Base-by-base conservation (phyloP, 352 stramenopile genomes). In the Pythium biforme region DNA sequence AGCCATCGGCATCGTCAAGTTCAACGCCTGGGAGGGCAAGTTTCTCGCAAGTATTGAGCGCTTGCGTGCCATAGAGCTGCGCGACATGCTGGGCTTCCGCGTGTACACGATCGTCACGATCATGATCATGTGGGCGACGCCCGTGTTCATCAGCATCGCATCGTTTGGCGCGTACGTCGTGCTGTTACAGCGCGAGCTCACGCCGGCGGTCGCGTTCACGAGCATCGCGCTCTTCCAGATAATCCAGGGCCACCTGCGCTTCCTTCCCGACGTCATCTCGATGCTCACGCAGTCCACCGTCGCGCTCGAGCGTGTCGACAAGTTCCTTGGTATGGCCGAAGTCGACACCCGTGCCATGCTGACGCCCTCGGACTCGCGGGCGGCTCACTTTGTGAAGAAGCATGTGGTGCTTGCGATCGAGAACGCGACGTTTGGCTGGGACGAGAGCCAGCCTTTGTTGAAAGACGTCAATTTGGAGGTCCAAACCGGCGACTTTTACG, bases 1-100 rank as follows among this genome's bases (percentile, higher is more conserved):
- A 29, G 72, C 74, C 10, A 96, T 97, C 61, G 74, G 83, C 26
- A 89, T 97, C 55, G 85, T 98, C 74, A 98, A 98, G 72, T 90
- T 96, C 55, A 97, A 97, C 72, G 86, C 86, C 2, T 97, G 87
- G 88, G 91, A 98, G 55, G 51, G 76, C 26, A 78, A 82, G 4
- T 92, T 97, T 69, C 72, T 74, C 17, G 81, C 83, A 45, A 76
- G 89, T 11, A 83, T 86, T 26, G 60, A 62, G 2, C 47, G 59
- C 23, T 41, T 59, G 3, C 66, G 76, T 4, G 39, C 57, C 19
- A 54, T n/a, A n/a, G 76, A 83, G 45, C 27, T 83, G 22, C 20
- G 64, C 1, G 51, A 72, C 29, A 27, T 85, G 49, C 59, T 77
- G 6, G 46, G 43, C 5, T 57, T 71, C 47, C 69, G 62, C 22